Conservation (phyloP, 2,329 filamentous ascomycete genomes). For the Dothidotthia symphoricarpi region DNA sequence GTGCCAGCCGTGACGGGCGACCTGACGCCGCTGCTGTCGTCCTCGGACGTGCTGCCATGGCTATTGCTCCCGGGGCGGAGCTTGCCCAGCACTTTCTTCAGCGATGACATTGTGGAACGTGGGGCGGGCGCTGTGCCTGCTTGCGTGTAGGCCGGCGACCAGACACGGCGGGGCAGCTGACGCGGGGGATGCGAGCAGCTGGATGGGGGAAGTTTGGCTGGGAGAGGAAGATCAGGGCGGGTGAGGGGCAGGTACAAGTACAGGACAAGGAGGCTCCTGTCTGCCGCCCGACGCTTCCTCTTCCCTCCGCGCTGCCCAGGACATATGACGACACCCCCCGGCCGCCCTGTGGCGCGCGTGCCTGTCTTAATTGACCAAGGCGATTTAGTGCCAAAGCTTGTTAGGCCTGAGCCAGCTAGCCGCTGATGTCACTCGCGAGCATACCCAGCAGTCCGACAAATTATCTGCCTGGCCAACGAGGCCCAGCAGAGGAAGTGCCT, state of each 20-base stretch:
- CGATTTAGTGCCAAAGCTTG: too few relatives aligned
- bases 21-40: slow-evolving; percentile 31
- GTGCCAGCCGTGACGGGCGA: slow-evolving; percentile 24
- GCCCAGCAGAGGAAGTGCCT: too few relatives aligned
- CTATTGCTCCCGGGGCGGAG: slow-evolving; percentile 39
- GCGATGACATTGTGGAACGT: slow-evolving; percentile 32
- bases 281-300: slow-evolving; percentile 1
- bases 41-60: slow-evolving; percentile 36
- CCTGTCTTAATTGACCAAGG: too few relatives aligned
- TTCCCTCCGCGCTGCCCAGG: too few relatives aligned
- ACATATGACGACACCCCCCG: too few relatives aligned
- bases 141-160: slow-evolving; percentile 29
- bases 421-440: too few relatives aligned
- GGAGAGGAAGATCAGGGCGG: slow-evolving; percentile 1
- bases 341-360: too few relatives aligned
- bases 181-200: slow-evolving; percentile 10
- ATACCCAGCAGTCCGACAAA: too few relatives aligned
- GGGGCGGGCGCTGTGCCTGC: slow-evolving; percentile 23
- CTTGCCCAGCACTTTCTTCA: slow-evolving; percentile 49
- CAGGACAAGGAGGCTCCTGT: slow-evolving; percentile 3
- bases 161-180: slow-evolving; percentile 28
- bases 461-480: too few relatives aligned
- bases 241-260: slow-evolving; percentile 5
- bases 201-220: slow-evolving; percentile 1
- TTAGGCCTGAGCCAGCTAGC: too few relatives aligned